Conservation (phyloP, 495 filamentous ascomycete species). For the Glonium stellatum region DNA sequence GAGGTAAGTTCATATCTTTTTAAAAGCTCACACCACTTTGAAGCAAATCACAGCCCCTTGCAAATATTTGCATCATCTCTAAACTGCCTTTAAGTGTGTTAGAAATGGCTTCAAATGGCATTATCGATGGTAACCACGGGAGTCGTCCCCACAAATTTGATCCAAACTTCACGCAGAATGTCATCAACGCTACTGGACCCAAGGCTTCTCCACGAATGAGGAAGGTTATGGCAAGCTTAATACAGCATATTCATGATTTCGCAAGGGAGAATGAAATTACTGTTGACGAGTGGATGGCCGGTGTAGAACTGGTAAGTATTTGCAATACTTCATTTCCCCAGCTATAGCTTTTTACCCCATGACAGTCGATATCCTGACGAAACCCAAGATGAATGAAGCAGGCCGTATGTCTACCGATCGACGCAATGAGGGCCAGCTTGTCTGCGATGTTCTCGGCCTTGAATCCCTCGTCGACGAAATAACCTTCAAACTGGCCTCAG, state of each 20-base stretch:
- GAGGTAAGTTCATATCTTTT: not conserved
- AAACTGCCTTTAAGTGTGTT: not conserved
- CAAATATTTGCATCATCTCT: not conserved
- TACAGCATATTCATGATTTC: conserved; percentile 53
- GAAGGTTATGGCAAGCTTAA: conserved; percentile 47
- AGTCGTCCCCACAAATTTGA: conserved; percentile 34
- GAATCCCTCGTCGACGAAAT: conserved; percentile 75
- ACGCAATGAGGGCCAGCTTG: conserved; percentile 66
- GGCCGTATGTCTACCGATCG: conserved; percentile 63
- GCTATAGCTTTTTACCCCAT: not conserved
- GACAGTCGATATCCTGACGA: not conserved
- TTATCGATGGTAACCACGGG: conserved; percentile 1
- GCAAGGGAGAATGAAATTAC: conserved; percentile 54
- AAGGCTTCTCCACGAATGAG: conserved; percentile 52
- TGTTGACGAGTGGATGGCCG: conserved; percentile 45
- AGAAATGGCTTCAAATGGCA: conserved; percentile 16
- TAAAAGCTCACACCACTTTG: not conserved
- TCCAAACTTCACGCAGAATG: conserved; percentile 58
- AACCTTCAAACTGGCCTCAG: conserved; percentile 55
- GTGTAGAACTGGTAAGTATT: conserved; percentile 31
- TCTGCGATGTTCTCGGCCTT: conserved; percentile 66
- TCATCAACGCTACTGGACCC: conserved; percentile 64
- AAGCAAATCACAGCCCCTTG: not conserved
- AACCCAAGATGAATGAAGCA: conserved; percentile 59
- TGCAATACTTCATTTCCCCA: not conserved